Evolutionary conservation across 2,329 filamentous ascomycete genomes (phyloP), one percentile per base, ranked within the genome.

Genomic region (Dactylonectria macrodidyma): DNA sequence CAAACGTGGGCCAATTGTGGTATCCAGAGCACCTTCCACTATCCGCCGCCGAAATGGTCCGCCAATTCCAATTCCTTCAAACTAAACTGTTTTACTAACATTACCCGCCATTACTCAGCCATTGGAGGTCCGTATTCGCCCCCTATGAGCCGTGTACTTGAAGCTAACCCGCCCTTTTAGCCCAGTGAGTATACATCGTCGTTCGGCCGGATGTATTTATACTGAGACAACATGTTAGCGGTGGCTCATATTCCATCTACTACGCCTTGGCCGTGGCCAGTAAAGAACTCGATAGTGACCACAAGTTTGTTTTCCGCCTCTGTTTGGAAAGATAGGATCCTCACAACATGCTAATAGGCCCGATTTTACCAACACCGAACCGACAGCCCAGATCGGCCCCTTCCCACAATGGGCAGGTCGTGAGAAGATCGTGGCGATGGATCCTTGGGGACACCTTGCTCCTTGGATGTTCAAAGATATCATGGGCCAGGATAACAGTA

Each of bases 371-470:
- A 85, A 98, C 81, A 97, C 95, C 10, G 93, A 98, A 80, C 96
- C 96, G 12, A 95, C 95, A n/a, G 93, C 90, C 24, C 89, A 92
- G 60, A 94, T 98, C 78, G 95, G 95, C 0, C 95, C 94, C 8
- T 97, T 97, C 75, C 91, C 93, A 8, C 90, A 96, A 82, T 99
- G 95, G 95, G 89, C 88, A 30, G 93, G 97, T 78, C 89, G 89
- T 76, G 94, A 94, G 81, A 98, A 98, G 85, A 98, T 99, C 70
- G 95, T 98, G 14, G 94, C 95, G 19, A 97, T 99, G 94, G 96
- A 98, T 78, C 95, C 95, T 0, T 93, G 92, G 80, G 95, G 96
- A 7, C 96, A 98, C 83, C 84, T 97, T 67, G 89, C 92, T 9
- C 93, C 94, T 9, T 95, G 92, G 91, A 83, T 97, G 2, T 97